Evolutionary conservation across 108 stramenopile species (phyloP), one percentile per base, ranked within the genome.

Genomic region (Nitzschia inconspicua): DNA sequence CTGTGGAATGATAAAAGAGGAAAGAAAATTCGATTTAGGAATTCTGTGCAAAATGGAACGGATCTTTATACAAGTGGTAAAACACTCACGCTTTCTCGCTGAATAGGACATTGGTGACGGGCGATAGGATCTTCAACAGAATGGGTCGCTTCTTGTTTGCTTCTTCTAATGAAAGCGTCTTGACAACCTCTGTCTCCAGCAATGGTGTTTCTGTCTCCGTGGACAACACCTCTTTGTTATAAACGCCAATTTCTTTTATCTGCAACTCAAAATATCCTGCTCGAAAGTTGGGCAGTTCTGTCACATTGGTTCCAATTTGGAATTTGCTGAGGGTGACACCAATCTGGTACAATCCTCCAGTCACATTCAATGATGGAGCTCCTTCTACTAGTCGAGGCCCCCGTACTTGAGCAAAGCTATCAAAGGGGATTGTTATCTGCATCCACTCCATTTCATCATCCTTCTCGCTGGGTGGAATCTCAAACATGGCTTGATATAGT

Each of bases 241-340:
- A 90, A 24, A 83, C 68, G 18, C 89, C 89, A 56, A 90, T 86
- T 31, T 71, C 55, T 51, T 72, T 63, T 8, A 90, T 64, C 22
- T 76, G 85, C 31, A 90, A 26, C 34, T 90, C 82, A 66, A 90
- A 90, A 68, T 52, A 90, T 16, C 89, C 89, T 24, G 82, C 72
- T 8, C 89, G 81, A 61, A 90, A 90, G 48, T 85, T 70, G 9
- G 68, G 63, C 6, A 90, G 20, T 55, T 83, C 81, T 6, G 78
- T 85, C 27, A 70, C 75, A 40, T 84, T 85, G 8, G 32, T 47
- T 8, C 76, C 68, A n/a, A 86, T 83, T 41, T 48, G 37, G 47
- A 90, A 90, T 36, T 90, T 86, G 7, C 73, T 75, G 66, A 90
- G 39, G 1, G 82, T 77, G 77, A 90, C 60, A 25, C 89, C 89